phyloP scores from a whole-genome alignment of 139 green algal species.

The Helicosporidium sp. region DNA sequence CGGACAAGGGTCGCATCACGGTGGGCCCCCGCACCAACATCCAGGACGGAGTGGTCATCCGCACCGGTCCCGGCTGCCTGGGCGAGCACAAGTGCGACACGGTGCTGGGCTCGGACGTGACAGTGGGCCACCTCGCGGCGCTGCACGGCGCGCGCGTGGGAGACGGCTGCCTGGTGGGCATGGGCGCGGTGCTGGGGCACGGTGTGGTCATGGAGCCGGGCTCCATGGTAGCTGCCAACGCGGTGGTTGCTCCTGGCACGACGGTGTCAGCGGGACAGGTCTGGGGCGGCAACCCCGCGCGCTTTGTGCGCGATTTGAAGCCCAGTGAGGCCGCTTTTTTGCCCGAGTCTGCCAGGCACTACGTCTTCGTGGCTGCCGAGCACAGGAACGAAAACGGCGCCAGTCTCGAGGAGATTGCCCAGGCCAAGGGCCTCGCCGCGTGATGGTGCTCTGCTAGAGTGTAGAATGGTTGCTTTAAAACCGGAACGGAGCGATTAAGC shows the following conservation, averaged over 20 bases:
- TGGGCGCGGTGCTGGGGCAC: conserved; percentile 72
- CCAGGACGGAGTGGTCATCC: conserved; percentile 74
- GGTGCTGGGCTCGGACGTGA: conserved; percentile 71
- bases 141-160: conserved; percentile 75
- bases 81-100: conserved; percentile 14
- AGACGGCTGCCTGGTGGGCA: conserved; percentile 77
- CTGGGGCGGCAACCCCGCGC: conserved; percentile 53
- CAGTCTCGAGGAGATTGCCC: conserved; percentile 11
- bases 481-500: too few relatives aligned
- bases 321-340: conserved; percentile 63
- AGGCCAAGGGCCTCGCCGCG: conserved; percentile 10
- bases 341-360: conserved; percentile 30
- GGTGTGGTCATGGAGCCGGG: conserved; percentile 18
- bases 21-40: conserved; percentile 78
- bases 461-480: too few relatives aligned
- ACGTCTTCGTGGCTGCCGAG: conserved; percentile 24
- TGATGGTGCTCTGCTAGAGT: too few relatives aligned
- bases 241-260: conserved; percentile 54
- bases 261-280: conserved; percentile 50
- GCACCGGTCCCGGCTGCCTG: conserved; percentile 9
- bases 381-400: conserved; percentile 15
- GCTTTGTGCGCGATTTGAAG: conserved; percentile 63
- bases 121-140: conserved; percentile 56
- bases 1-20: conserved; percentile 60
- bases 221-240: conserved; percentile 71